Evolutionary conservation across 2,329 filamentous ascomycete genomes (phyloP).

Genomic region (Chrysoporthe austroafricana): DNA sequence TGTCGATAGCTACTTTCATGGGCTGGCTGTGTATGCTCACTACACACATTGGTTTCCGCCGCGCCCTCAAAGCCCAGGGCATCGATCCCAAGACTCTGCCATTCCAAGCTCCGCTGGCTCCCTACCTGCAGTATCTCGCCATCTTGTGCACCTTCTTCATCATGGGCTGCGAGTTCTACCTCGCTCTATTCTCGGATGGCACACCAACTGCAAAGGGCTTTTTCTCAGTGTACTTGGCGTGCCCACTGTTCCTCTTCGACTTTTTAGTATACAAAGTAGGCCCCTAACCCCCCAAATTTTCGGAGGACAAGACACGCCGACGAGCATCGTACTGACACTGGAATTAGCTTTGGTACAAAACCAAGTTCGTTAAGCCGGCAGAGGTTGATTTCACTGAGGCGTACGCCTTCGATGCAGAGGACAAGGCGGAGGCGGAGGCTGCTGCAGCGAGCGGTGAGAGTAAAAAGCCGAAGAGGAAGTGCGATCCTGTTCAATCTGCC

Average conservation of each 20-base stretch:
- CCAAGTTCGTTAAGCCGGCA: slow-evolving; percentile 17
- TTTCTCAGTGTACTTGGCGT: slow-evolving; percentile 26
- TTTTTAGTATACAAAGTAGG: slow-evolving; percentile 30
- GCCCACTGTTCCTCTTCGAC: slow-evolving; percentile 17
- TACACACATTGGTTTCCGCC: slow-evolving; percentile 20
- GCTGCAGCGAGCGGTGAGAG: slow-evolving; percentile 53
- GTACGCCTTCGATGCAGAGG: slow-evolving; percentile 31
- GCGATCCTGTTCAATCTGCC: slow-evolving; percentile 9
- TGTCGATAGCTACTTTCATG: slow-evolving; percentile 23
- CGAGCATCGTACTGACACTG: not conserved
- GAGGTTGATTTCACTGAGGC: slow-evolving; percentile 39
- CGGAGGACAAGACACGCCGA: not conserved
- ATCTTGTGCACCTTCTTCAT: slow-evolving; percentile 13
- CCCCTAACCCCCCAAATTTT: no score
- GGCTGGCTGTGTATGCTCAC: slow-evolving; percentile 18
- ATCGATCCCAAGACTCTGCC: slow-evolving; percentile 20
- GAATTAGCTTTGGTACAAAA: slow-evolving; percentile 19
- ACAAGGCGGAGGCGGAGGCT: slow-evolving; percentile 33
- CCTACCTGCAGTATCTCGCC: slow-evolving; percentile 18
- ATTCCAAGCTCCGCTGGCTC: slow-evolving; percentile 12
- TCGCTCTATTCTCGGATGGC: slow-evolving; percentile 17
- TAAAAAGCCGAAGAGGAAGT: slow-evolving; percentile 27
- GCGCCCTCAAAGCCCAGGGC: slow-evolving; percentile 13
- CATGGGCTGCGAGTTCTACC: slow-evolving; percentile 23
- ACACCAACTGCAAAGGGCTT: slow-evolving; percentile 14